A percentile compares a stretch with the other conserved stretches of the same genome.
These are phyloP conservation scores for Phoma sp. DNA, from an alignment of 2,329 filamentous ascomycete species.

Conservation along the genomic window DNA sequence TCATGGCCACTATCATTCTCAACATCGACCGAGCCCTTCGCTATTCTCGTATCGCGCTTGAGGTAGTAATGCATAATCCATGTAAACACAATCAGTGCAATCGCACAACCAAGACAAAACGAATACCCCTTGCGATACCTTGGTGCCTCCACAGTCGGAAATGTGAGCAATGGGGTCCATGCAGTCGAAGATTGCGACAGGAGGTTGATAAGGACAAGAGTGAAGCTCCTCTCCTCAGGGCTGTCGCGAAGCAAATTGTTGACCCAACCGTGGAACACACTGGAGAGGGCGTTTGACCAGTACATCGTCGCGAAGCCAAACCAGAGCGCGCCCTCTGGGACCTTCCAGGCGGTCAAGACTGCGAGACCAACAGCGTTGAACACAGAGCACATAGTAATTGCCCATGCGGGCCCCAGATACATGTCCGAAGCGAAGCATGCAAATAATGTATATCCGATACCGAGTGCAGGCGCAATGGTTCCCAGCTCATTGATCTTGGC, in stretches of 20 bases:
- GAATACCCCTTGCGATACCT: slow-evolving; percentile 11
- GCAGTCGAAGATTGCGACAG: slow-evolving; percentile 13
- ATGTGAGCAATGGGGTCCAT: slow-evolving; percentile 13
- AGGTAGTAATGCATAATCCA: slow-evolving; percentile 5
- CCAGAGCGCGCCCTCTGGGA: slow-evolving; percentile 61
- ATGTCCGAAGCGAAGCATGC: slow-evolving; percentile 63
- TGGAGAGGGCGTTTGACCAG: slow-evolving; percentile 58
- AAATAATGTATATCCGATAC: slow-evolving; percentile 62
- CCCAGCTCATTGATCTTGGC: slow-evolving; percentile 59
- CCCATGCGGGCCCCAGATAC: slow-evolving; percentile 59
- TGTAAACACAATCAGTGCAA: slow-evolving; percentile 6
- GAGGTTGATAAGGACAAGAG: slow-evolving; percentile 15
- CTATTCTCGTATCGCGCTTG: slow-evolving; percentile 4
- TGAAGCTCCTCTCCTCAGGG: slow-evolving; percentile 15
- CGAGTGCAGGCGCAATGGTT: slow-evolving; percentile 59
- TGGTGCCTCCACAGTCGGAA: slow-evolving; percentile 14
- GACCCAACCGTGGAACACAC: slow-evolving; percentile 62
- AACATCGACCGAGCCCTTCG: not conserved
- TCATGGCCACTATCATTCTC: not conserved
- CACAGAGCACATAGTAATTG: slow-evolving; percentile 57
- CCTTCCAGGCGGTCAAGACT: slow-evolving; percentile 62
- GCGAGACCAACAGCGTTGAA: slow-evolving; percentile 61
- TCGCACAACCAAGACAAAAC: slow-evolving; percentile 11
- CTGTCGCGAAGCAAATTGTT: slow-evolving; percentile 33
- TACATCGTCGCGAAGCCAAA: slow-evolving; percentile 60